Conservation (phyloP, 1,284 basidiomycete species). For the Fomitopsis pinicola region DNA sequence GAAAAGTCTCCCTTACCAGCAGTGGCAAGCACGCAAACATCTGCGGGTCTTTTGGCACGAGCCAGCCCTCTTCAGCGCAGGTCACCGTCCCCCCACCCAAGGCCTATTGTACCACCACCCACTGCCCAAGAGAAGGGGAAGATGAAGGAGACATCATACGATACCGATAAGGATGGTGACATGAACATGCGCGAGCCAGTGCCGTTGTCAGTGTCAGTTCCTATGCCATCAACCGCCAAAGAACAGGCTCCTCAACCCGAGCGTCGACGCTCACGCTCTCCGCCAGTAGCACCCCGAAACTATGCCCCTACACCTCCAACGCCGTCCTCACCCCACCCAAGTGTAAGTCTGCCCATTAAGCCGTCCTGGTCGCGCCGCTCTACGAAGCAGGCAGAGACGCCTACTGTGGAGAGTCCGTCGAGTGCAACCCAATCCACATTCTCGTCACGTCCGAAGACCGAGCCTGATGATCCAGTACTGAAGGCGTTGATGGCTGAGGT, state of each 20-base stretch:
- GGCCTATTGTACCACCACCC: background rate
- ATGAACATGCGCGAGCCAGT: background rate
- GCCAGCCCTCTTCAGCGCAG: background rate
- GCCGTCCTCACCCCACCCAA: slow-evolving; percentile 18
- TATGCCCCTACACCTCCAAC: slow-evolving; percentile 13
- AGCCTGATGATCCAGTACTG: background rate
- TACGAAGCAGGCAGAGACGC: background rate
- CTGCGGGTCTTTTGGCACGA: background rate
- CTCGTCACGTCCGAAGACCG: background rate
- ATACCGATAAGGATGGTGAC: background rate
- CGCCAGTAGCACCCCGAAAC: background rate
- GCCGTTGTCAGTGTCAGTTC: background rate
- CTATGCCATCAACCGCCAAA: background rate
- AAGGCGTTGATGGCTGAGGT: slow-evolving; percentile 9
- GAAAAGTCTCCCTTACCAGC: background rate
- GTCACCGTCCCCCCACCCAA: background rate
- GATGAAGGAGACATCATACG: background rate
- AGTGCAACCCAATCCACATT: background rate
- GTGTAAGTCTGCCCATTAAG: slow-evolving; percentile 13
- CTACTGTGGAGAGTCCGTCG: background rate
- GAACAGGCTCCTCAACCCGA: background rate
- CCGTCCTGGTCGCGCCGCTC: slow-evolving; percentile 17
- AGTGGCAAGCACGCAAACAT: background rate
- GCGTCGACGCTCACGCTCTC: background rate
- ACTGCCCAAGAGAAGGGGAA: background rate